Base-by-base conservation (phyloP, 1,284 basidiomycete genomes). In the Leccinum insigne region DNA sequence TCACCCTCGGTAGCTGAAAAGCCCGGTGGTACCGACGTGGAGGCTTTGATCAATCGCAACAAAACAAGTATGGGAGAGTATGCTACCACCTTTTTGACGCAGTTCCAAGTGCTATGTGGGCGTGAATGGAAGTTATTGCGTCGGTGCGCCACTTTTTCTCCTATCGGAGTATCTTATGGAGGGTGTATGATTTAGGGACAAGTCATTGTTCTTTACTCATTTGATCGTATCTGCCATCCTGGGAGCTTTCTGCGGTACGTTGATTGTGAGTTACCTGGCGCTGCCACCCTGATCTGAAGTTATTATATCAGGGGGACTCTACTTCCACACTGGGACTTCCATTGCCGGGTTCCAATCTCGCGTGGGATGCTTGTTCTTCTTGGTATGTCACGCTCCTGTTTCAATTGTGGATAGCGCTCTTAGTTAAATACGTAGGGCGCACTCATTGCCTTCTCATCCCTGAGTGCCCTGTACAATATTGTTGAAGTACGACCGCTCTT, bases 281-380 rank as follows among this genome's bases (percentile, higher is more conserved):
- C n/a, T 11, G n/a, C 29, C 29, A 6, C 10, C 58, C 70, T 35
- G 21, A 42, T 57, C 32, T 67, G 29, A 72, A 16, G 52, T 47
- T 8, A 2, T 57, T 44, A 4, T 7, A n/a, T 66, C 74, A 83
- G 94, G 94, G 63, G 94, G 94, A 0, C 77, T 96, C 63, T 96
- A 95, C 77, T 96, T 83, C 79, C 77, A 95, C 42, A 94, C 93
- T 0, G 86, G 85, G 58, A 78, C 85, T 11, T 91, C 87, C 2
- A 96, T 97, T 66, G 92, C 93, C 23, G 95, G 95, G 0, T 97
- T 97, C 84, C 95, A 97, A 77, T 94, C 91, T 21, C 85, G 94
- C 49, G 86, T 97, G n/a, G 95, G 95, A 32, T 92, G 90, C 68
- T 77, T 96, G 60, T 96, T 97, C 82, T 97, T 96, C 86, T 77